Conservation (phyloP, 495 filamentous ascomycete species). For the Penicillium paxilli region DNA sequence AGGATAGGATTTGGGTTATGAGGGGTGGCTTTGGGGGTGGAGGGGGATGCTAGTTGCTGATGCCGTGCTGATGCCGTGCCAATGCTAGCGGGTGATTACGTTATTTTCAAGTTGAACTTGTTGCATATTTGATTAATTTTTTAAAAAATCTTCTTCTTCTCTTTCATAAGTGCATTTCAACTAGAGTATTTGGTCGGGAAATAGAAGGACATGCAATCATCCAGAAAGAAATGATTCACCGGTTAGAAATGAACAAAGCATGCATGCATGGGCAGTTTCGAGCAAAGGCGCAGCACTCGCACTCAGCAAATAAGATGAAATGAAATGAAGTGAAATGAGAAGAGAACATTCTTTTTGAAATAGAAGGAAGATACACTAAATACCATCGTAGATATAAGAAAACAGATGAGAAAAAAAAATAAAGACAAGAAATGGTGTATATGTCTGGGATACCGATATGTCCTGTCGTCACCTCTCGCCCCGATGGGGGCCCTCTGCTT, state of each 20-base stretch:
- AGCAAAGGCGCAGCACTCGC: not conserved
- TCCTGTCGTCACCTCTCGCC: constrained; percentile 9
- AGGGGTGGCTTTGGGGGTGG: not conserved
- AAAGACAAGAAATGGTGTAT: constrained; percentile 17
- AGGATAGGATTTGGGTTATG: not conserved
- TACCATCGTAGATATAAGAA: constrained; percentile 6
- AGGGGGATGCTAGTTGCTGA: too few relatives aligned
- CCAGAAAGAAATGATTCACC: too few relatives aligned
- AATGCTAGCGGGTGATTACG: too few relatives aligned
- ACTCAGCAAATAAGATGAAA: too few relatives aligned
- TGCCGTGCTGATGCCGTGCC: too few relatives aligned
- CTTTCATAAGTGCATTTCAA: not conserved
- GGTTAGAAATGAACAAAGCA: too few relatives aligned
- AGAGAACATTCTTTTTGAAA: constrained; percentile 22
- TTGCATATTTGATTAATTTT: too few relatives aligned
- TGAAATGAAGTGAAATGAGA: not conserved
- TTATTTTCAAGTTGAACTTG: too few relatives aligned
- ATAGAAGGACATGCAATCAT: too few relatives aligned
- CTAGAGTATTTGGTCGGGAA: too few relatives aligned
- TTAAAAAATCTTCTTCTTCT: too few relatives aligned
- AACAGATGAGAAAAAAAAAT: constrained; percentile 8
- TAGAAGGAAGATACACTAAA: constrained; percentile 15
- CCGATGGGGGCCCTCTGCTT: too few relatives aligned
- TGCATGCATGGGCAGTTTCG: not conserved
- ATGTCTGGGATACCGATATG: constrained; percentile 17